phyloP scores from a whole-genome alignment of 805 yeast species.

The Candida ipomoeae region DNA sequence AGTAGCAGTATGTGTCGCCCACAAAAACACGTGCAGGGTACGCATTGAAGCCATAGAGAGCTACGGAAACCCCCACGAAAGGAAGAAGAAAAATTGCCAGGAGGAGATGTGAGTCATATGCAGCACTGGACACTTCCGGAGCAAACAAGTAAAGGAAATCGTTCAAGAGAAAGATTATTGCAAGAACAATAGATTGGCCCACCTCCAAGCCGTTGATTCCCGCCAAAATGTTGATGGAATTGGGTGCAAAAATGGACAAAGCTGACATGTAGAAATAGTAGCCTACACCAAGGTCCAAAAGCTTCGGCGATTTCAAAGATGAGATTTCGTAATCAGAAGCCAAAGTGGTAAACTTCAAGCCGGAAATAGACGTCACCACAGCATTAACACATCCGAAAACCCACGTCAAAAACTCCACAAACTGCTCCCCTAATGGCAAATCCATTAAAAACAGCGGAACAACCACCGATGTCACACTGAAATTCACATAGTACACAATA shows the following conservation, averaged over 20 bases:
- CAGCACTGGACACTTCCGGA: conserved; percentile 40
- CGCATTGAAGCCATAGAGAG: conserved; percentile 75
- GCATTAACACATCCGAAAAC: conserved; percentile 29
- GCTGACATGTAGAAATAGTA: conserved; percentile 91
- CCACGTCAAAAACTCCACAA: conserved; percentile 20
- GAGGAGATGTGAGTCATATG: conserved; percentile 77
- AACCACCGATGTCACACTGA: conserved; percentile 83
- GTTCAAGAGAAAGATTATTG: conserved; percentile 65
- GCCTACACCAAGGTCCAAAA: conserved; percentile 70
- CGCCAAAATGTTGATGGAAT: conserved; percentile 91
- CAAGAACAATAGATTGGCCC: conserved; percentile 84
- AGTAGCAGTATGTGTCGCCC: conserved; percentile 97
- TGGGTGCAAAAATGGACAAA: conserved; percentile 90
- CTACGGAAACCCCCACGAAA: conserved; percentile 78
- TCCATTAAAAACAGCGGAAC: conserved; percentile 66
- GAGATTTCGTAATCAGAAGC: conserved; percentile 27
- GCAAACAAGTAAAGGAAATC: conserved; percentile 65
- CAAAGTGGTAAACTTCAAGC: conserved; percentile 37
- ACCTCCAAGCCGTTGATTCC: conserved; percentile 97
- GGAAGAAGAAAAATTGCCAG: conserved; percentile 80
- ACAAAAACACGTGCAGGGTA: conserved; percentile 92
- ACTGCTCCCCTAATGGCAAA: conserved; percentile 23
- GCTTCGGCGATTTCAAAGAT: conserved; percentile 36
- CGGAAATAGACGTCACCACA: conserved; percentile 29
- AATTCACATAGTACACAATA: conserved; percentile 88